Evolutionary conservation across 2,329 filamentous ascomycete species (phyloP).

Genomic region (Fusarium sp.): DNA sequence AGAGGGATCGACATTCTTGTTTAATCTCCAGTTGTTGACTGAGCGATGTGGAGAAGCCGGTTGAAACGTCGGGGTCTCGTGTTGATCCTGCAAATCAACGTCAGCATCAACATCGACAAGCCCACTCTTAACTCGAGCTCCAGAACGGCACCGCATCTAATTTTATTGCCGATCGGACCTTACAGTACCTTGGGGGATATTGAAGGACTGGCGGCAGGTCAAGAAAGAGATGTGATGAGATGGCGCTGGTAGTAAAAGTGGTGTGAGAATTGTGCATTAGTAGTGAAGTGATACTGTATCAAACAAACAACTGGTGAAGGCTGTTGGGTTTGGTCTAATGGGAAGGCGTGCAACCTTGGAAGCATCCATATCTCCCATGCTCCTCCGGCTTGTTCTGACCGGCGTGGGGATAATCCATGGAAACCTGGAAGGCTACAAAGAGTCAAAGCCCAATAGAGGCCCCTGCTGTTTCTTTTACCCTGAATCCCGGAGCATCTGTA

Average conservation of each 20-base stretch:
- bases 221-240: not conserved
- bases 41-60: conserved; percentile 42
- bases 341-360: conserved; percentile 14
- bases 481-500: conserved; percentile 34
- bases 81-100: conserved; percentile 32
- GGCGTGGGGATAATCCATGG: not conserved
- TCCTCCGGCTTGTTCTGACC: not conserved
- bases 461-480: conserved; percentile 16
- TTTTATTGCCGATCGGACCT: not conserved
- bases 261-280: conserved; percentile 11
- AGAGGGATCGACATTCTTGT: conserved; percentile 4
- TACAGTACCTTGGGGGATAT: too few relatives aligned
- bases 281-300: not conserved
- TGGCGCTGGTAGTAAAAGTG: conserved; percentile 8
- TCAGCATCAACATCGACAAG: conserved; percentile 28
- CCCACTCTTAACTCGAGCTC: not conserved
- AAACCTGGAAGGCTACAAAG: not conserved
- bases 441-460: conserved; percentile 14
- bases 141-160: not conserved
- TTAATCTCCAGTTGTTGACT: conserved; percentile 35
- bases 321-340: conserved; percentile 22
- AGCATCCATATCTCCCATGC: not conserved
- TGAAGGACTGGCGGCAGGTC: not conserved
- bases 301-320: conserved; percentile 18
- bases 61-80: conserved; percentile 43